Base-by-base conservation (phyloP, 1,284 basidiomycete genomes). In the Farysia itapuensis region DNA sequence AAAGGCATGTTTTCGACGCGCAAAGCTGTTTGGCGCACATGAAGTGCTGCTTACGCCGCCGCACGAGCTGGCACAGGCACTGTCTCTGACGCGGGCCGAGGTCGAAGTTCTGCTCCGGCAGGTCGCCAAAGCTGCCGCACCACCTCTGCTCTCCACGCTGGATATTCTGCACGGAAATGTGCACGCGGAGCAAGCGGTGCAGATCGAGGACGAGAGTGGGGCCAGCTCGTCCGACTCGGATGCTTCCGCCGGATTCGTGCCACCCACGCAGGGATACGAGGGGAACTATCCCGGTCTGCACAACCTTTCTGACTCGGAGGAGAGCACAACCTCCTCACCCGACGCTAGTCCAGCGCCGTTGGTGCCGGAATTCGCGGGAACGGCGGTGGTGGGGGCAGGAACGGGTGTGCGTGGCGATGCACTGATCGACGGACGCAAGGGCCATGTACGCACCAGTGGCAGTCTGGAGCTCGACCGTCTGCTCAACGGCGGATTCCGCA, bases 1-100 rank as follows among this genome's bases (percentile, higher is more conserved):
- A 51, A 54, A 61, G 36, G 58, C 58, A 3, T 56, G 58, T 40
- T 61, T 51, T 43, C 51, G 51, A 21, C 37, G 51, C 14, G 58
- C 58, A 11, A 47, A 51, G 32, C 47, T 59, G 20, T 56, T 48
- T 30, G 49, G 43, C 43, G 44, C 48, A 13, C 30, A 59, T 34
- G 56, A 64, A 35, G 41, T 64, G 25, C 39, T 64, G 0, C 61
- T 59, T 43, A 26, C 19, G 9, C 39, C 29, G 12, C 42, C 45
- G 11, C 35, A 43, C 11, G 39, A 51, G 34, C 51, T 64, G 21
- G 37, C 42, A 13, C 48, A 45, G 20, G 39, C 45, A 19, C 43
- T 59, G 4, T 42, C 45, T 4, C 40, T 59, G 28, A 32, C 36
- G 2, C 28, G 22, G 9, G 21, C 32, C 14, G 61, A 59, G n/a